A percentile compares a stretch with the other conserved stretches of the same genome.
phyloP scores from a whole-genome alignment of 768 basidiomycete species.

The Macrocybe gigantea region DNA sequence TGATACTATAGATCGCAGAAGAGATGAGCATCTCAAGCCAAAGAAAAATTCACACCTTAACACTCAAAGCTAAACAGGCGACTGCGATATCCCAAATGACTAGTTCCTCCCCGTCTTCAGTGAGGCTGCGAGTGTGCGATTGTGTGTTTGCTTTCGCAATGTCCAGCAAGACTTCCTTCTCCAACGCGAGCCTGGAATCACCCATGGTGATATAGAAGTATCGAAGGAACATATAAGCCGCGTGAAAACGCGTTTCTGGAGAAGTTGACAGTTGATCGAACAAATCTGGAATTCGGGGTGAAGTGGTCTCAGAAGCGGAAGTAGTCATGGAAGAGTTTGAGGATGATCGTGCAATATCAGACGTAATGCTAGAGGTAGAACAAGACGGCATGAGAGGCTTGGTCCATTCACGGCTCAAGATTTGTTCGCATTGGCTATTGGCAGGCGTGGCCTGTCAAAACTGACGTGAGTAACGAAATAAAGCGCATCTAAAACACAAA shows the following conservation, averaged over 20 bases:
- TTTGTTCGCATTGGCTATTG: not conserved
- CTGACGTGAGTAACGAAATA: too few relatives aligned
- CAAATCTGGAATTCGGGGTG: slow-evolving; percentile 24
- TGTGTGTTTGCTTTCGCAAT: not conserved
- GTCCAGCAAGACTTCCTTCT: too few relatives aligned
- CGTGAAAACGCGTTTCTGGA: slow-evolving; percentile 60
- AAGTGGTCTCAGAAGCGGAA: not conserved
- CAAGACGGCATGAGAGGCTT: not conserved
- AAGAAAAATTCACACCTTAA: slow-evolving; percentile 39
- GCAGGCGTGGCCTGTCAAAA: not conserved
- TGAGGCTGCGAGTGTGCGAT: not conserved
- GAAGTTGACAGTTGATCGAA: slow-evolving; percentile 49
- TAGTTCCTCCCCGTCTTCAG: slow-evolving; percentile 22
- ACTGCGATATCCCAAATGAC: slow-evolving; percentile 55
- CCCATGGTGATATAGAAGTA: slow-evolving; percentile 41
- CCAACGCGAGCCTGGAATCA: not conserved
- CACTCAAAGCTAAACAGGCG: slow-evolving; percentile 52
- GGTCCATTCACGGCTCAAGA: not conserved
- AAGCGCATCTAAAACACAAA: slow-evolving; percentile 10
- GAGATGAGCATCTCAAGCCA: not conserved
- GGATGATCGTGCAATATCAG: not conserved
- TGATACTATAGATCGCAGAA: slow-evolving; percentile 39
- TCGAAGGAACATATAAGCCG: slow-evolving; percentile 51
- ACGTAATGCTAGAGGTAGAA: slow-evolving; percentile 1
- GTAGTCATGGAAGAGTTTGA: not conserved